Percentiles rank a stretch among this genome's conserved stretches.
These are phyloP conservation scores for Isoetes engelmannii DNA, from an alignment of 83 land plant species.

Conservation along the genomic window DNA sequence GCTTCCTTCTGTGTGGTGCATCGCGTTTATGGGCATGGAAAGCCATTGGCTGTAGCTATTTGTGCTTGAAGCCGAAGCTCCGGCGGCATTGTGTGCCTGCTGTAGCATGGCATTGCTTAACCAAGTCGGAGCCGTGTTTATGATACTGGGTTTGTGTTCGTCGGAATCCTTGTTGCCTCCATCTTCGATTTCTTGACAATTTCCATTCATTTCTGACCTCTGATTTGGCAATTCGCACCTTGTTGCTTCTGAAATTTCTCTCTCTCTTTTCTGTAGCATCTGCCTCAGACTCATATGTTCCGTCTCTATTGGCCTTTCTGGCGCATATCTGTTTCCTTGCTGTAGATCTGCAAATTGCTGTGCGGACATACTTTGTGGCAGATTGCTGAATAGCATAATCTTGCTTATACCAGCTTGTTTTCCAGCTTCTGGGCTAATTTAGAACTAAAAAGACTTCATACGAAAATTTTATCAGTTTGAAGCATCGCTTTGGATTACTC, in stretches of 20 bases:
- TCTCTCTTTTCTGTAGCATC: not conserved
- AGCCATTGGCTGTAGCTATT: not conserved
- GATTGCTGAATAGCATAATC: conserved; percentile 11
- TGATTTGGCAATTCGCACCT: conserved; percentile 6
- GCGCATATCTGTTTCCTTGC: conserved; percentile 13
- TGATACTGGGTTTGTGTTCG: conserved; percentile 1
- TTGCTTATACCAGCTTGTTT: no score
- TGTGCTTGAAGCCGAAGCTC: not conserved
- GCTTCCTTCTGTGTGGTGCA: not conserved
- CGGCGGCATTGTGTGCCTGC: conserved; percentile 10
- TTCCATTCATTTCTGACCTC: conserved; percentile 2
- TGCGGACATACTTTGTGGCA: conserved; percentile 14
- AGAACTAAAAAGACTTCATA: no score
- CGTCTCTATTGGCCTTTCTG: conserved; percentile 1
- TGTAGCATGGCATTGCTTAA: conserved; percentile 20
- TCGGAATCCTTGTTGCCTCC: conserved; percentile 8
- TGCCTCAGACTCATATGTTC: conserved; percentile 9
- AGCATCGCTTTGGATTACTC: no score
- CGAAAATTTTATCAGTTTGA: no score
- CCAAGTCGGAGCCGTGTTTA: conserved; percentile 18
- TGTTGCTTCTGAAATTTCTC: not conserved
- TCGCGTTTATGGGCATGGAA: not conserved
- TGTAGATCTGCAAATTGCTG: conserved; percentile 16
- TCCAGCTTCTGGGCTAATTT: no score
- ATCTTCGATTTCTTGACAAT: conserved; percentile 6